A percentile compares a stretch with the other conserved stretches of the same genome.
Conservation (phyloP, 305 asterid genomes). For the Solanum hybrid region DNA sequence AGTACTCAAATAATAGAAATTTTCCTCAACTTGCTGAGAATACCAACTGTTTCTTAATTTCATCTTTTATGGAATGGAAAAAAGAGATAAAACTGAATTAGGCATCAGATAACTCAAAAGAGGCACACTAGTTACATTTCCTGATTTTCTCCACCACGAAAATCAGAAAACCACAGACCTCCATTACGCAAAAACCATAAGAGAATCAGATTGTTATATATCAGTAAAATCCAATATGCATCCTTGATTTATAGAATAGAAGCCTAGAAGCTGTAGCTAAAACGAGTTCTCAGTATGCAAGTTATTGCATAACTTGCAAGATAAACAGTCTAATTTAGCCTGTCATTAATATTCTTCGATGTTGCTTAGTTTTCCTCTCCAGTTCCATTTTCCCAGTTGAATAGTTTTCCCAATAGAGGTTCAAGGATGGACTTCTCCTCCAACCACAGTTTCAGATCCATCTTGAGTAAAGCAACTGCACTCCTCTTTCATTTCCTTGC, state of each 20-base stretch:
- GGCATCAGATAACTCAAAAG: not conserved
- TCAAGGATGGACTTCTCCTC: not conserved
- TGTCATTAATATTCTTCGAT: not conserved
- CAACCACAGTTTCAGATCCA: not conserved
- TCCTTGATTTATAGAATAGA: not conserved
- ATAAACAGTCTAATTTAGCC: not conserved
- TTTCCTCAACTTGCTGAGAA: constrained; percentile 2
- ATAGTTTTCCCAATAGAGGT: not conserved
- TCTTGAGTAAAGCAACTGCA: not conserved
- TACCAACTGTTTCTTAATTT: not conserved
- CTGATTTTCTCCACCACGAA: not conserved
- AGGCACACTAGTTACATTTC: not conserved
- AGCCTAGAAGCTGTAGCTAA: not conserved
- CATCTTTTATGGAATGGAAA: not conserved
- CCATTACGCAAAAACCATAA: not conserved
- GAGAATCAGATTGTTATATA: not conserved
- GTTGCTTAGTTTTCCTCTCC: not conserved
- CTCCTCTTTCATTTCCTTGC: not conserved
- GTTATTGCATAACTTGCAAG: not conserved
- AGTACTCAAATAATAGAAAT: not conserved
- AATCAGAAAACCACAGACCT: not conserved
- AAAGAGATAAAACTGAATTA: not conserved
- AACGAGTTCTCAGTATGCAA: not conserved
- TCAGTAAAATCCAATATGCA: not conserved
- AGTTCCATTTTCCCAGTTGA: not conserved